A percentile compares a stretch with the other conserved stretches of the same genome.
These are phyloP conservation scores for Thraustochytrium striatum DNA, from an alignment of 352 stramenopile species.

Conservation along the genomic window DNA sequence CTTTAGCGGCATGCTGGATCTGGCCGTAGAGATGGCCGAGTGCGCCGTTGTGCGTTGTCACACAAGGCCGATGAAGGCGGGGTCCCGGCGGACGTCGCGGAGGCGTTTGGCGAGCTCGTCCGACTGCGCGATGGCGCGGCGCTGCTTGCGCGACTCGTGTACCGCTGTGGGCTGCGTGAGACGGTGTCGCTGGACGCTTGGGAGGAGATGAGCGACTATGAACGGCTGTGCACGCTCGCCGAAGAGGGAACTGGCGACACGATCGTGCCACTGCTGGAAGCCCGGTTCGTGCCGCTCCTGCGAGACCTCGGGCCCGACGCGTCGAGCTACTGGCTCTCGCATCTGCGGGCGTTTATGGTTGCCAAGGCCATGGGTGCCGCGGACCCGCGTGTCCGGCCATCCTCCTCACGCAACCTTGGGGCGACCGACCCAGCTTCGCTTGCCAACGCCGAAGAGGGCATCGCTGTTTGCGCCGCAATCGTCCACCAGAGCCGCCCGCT, in stretches of 20 bases:
- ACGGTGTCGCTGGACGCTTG: neutral
- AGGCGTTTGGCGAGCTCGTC: neutral
- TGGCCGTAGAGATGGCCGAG: neutral
- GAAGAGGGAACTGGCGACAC: neutral
- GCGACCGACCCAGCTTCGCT: neutral
- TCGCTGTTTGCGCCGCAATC: slow-evolving; percentile 19
- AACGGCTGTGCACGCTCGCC: neutral
- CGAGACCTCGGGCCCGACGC: neutral
- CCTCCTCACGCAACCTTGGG: no score
- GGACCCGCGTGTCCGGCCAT: neutral
- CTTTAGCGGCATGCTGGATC: slow-evolving; percentile 27
- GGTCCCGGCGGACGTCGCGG: neutral
- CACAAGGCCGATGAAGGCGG: neutral
- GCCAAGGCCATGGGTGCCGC: neutral
- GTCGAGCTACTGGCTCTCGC: neutral
- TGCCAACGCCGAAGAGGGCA: slow-evolving; percentile 9
- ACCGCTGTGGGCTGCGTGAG: slow-evolving; percentile 2
- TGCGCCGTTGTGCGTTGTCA: slow-evolving; percentile 15
- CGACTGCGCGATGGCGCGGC: neutral
- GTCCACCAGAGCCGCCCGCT: slow-evolving; percentile 30
- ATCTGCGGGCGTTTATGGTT: neutral
- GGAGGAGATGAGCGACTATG: slow-evolving; percentile 15
- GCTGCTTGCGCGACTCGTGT: slow-evolving; percentile 1
- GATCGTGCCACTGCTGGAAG: slow-evolving; percentile 1
- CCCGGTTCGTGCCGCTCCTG: neutral